A percentile compares a stretch with the other conserved stretches of the same genome.
These are phyloP conservation scores for Exserohilum rostratum DNA, from an alignment of 2,329 filamentous ascomycete genomes.

Conservation along the genomic window DNA sequence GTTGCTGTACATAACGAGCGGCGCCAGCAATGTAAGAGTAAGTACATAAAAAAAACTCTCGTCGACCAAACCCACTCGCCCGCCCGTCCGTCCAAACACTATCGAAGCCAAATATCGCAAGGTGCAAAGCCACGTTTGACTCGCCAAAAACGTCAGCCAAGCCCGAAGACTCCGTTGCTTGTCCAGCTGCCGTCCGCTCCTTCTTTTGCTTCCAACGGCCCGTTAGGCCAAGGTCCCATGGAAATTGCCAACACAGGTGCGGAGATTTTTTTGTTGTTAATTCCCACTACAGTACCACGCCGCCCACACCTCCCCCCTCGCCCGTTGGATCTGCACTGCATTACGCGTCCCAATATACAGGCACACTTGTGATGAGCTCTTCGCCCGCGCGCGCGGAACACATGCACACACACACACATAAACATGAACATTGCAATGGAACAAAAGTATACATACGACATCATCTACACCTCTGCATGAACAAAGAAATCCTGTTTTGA, in stretches of 20 bases:
- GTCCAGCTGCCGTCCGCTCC: background rate
- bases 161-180: too few species aligned
- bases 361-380: too few species aligned
- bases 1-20: background rate
- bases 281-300: too few species aligned
- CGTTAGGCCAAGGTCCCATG: background rate
- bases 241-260: background rate
- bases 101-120: background rate
- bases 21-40: background rate
- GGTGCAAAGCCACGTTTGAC: too few species aligned
- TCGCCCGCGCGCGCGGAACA: too few species aligned
- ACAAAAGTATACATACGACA: background rate
- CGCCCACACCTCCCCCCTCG: too few species aligned
- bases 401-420: background rate
- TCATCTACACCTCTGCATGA: background rate
- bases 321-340: background rate
- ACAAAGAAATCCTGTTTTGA: too few species aligned
- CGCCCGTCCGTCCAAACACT: too few species aligned
- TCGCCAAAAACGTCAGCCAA: constrained; percentile 7
- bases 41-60: too few species aligned
- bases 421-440: background rate
- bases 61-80: too few species aligned
- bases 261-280: background rate
- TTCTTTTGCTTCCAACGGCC: background rate
- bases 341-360: constrained; percentile 3